These are phyloP conservation scores for Stephanodiscus triporus DNA, from an alignment of 108 stramenopile genomes.

Conservation along the genomic window DNA sequence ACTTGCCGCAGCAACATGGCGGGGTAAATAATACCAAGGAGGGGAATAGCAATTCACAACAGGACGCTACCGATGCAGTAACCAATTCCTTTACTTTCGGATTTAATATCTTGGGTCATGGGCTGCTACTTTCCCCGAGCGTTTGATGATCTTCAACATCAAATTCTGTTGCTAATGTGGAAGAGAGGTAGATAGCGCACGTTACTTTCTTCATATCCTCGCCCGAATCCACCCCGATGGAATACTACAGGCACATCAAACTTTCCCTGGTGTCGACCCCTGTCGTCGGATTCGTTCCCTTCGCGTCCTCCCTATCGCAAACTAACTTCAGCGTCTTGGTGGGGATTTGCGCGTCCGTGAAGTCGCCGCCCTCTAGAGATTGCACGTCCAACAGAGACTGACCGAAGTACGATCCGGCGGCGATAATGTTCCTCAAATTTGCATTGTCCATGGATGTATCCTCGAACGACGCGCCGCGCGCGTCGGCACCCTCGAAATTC, in stretches of 20 bases:
- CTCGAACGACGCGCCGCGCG: constrained; percentile 80
- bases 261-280: constrained; percentile 92
- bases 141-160: no score
- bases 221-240: no score
- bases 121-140: no score
- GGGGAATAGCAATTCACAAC: no score
- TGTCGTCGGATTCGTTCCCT: constrained; percentile 89
- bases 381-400: constrained; percentile 65
- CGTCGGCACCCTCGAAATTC: constrained; percentile 76
- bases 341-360: constrained; percentile 86
- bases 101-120: no score
- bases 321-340: constrained; percentile 64
- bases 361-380: constrained; percentile 73
- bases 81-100: no score
- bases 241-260: constrained; percentile 76
- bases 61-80: no score
- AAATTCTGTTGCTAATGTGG: no score
- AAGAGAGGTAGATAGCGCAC: no score
- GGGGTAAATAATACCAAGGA: no score
- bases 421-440: constrained; percentile 62
- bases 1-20: background rate
- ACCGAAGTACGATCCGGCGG: constrained; percentile 78
- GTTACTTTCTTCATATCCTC: no score
- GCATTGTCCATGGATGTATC: constrained; percentile 85
- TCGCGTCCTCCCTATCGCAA: constrained; percentile 81